These are phyloP conservation scores for Dinochytrium kinnereticum DNA, from an alignment of 371 early-diverging fungal species.

Conservation along the genomic window DNA sequence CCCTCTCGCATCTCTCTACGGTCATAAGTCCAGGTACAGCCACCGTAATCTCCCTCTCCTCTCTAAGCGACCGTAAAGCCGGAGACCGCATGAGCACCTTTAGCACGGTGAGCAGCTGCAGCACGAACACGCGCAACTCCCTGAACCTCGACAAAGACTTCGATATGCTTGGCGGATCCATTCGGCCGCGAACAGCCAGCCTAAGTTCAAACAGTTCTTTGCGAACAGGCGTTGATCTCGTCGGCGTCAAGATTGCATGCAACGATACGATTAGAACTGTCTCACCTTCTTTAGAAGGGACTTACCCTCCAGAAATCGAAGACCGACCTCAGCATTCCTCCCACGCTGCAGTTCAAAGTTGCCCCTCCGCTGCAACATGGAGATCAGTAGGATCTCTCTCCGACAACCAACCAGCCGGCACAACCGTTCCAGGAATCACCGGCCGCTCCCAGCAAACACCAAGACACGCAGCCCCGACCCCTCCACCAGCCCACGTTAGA, in stretches of 20 bases:
- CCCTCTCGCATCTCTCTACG: not conserved
- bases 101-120: not conserved
- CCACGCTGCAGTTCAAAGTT: not conserved
- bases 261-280: not conserved
- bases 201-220: constrained; percentile 8
- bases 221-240: not conserved
- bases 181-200: constrained; percentile 11
- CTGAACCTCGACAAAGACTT: constrained; percentile 11
- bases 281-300: not conserved
- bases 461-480: not conserved
- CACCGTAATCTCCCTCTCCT: not conserved
- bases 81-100: too few species aligned
- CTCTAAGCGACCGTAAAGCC: too few species aligned
- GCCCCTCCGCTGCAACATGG: not conserved
- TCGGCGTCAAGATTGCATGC: not conserved
- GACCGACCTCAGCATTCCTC: not conserved
- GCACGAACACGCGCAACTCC: constrained; percentile 1
- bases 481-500: not conserved
- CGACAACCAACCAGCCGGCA: not conserved
- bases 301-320: not conserved
- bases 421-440: not conserved
- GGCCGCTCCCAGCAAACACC: not conserved
- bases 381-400: constrained; percentile 9
- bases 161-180: not conserved
- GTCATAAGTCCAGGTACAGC: not conserved